Conservation (phyloP, 2,329 filamentous ascomycete species). For the Thielaviopsis cerberus region DNA sequence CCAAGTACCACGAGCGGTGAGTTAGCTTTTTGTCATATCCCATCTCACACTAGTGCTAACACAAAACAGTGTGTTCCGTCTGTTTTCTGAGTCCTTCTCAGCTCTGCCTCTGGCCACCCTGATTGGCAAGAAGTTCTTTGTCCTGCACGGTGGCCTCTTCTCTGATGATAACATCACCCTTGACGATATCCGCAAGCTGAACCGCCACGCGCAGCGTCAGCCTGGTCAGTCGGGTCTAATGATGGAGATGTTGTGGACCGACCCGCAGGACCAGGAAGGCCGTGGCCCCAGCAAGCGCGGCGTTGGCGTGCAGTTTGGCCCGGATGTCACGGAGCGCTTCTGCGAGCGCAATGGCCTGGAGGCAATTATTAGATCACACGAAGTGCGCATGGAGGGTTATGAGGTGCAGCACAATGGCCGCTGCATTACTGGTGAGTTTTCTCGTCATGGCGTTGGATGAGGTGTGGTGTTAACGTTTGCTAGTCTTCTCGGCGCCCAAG, state of each 20-base stretch:
- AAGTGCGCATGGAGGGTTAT: slow-evolving; percentile 98
- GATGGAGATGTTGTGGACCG: slow-evolving; percentile 99
- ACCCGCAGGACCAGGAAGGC: slow-evolving; percentile 71
- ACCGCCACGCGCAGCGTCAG: slow-evolving; percentile 78
- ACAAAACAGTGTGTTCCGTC: slow-evolving; percentile 55
- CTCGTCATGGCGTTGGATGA: not conserved
- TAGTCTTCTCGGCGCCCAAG: slow-evolving; percentile 88
- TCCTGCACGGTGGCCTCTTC: slow-evolving; percentile 87
- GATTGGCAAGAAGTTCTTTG: slow-evolving; percentile 76
- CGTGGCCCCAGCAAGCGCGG: slow-evolving; percentile 90
- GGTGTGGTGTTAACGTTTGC: not conserved
- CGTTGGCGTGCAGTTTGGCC: slow-evolving; percentile 90
- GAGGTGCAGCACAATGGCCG: slow-evolving; percentile 90
- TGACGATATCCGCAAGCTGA: slow-evolving; percentile 82
- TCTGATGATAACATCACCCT: slow-evolving; percentile 84
- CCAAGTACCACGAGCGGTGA: slow-evolving; percentile 79
- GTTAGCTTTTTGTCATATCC: slow-evolving; percentile 8
- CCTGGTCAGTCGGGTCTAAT: slow-evolving; percentile 86
- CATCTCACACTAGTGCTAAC: not conserved
- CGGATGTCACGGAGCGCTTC: slow-evolving; percentile 88
- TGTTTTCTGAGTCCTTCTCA: slow-evolving; percentile 96
- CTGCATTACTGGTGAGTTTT: slow-evolving; percentile 65
- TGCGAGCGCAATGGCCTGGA: slow-evolving; percentile 90
- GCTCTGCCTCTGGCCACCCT: slow-evolving; percentile 80
- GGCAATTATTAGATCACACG: slow-evolving; percentile 89